Base-by-base conservation (phyloP, 1,139 yeast genomes). In the Lodderomyces jiufengensis region DNA sequence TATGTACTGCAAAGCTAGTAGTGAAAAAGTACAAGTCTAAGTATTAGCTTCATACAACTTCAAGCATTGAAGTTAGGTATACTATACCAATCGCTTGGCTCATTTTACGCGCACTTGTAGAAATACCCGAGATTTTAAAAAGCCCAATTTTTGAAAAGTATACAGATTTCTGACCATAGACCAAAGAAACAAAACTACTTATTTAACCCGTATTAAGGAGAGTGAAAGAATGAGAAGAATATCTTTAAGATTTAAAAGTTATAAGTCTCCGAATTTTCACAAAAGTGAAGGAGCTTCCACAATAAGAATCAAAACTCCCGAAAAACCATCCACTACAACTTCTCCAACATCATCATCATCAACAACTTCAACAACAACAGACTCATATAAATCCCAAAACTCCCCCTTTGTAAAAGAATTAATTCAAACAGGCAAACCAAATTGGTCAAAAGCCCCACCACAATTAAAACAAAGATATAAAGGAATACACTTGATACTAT, bases 401-500 rank as follows among this genome's bases (percentile, higher is more conserved):
- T 55, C 66, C 2, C 67, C 61, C 31, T 66, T 66, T 40, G 52
- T 63, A 12, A 52, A 57, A 37, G 67, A 61, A 35, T 48, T 66
- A 33, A 58, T 55, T 6, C 62, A 61, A 33, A 67, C 73, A 0
- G 76, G 75, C 5, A 49, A 53, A 37, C 69, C 72, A 8, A 61
- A 70, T 48, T 70, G 75, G 75, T 65, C 66, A 34, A 64, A 61
- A 45, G 75, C 75, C 0, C 39, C 42, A 7, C 74, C 75, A 2
- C 73, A 59, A 29, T 53, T 69, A 16, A 66, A 59, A 42, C 55
- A 52, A 12, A 43, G 73, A 30, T 69, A 68, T 46, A 55, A 57
- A 32, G 75, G 73, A 6, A 55, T 70, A 10, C 66, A 58, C 43
- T 48, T 66, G 51, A 57, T 70, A 2, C 49, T 70, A 16, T 51